Percentiles rank a stretch among this genome's conserved stretches.
These are phyloP conservation scores for Discostella stelligera DNA, from an alignment of 352 stramenopile species.

Conservation along the genomic window DNA sequence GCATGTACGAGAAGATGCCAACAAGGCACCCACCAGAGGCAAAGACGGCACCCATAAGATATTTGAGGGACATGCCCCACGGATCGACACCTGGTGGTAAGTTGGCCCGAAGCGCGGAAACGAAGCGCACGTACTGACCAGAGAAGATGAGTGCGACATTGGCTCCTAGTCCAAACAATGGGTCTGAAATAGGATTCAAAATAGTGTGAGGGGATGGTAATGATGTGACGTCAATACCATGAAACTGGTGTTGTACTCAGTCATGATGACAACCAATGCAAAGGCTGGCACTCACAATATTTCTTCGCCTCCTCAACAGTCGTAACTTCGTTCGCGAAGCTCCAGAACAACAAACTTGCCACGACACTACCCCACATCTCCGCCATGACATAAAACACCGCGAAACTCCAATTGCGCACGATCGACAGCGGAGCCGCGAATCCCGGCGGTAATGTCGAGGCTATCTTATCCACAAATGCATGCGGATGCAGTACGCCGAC, in stretches of 20 bases:
- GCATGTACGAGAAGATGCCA: constrained; percentile 77
- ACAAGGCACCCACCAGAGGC: constrained; percentile 68
- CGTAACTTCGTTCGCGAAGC: constrained; percentile 86
- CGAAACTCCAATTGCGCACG: constrained; percentile 86
- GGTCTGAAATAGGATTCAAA: constrained; percentile 60
- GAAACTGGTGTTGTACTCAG: not conserved
- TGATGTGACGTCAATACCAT: not conserved
- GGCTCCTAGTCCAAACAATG: constrained; percentile 85
- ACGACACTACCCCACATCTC: constrained; percentile 88
- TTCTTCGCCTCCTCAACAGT: constrained; percentile 87
- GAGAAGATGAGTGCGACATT: constrained; percentile 88
- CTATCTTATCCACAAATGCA: constrained; percentile 73
- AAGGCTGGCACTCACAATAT: constrained; percentile 75
- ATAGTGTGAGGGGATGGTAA: not conserved
- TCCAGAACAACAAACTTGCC: constrained; percentile 86
- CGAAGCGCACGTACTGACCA: constrained; percentile 85
- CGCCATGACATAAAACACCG: constrained; percentile 87
- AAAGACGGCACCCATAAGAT: constrained; percentile 84
- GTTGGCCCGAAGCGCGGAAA: constrained; percentile 74
- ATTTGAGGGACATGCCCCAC: constrained; percentile 84
- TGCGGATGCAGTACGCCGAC: constrained; percentile 81
- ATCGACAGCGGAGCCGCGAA: constrained; percentile 82
- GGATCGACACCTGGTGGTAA: constrained; percentile 81
- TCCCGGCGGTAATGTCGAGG: constrained; percentile 48
- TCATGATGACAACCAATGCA: not conserved